phyloP scores from a whole-genome alignment of 2,329 filamentous ascomycete species.

The Elsinoe perseae region DNA sequence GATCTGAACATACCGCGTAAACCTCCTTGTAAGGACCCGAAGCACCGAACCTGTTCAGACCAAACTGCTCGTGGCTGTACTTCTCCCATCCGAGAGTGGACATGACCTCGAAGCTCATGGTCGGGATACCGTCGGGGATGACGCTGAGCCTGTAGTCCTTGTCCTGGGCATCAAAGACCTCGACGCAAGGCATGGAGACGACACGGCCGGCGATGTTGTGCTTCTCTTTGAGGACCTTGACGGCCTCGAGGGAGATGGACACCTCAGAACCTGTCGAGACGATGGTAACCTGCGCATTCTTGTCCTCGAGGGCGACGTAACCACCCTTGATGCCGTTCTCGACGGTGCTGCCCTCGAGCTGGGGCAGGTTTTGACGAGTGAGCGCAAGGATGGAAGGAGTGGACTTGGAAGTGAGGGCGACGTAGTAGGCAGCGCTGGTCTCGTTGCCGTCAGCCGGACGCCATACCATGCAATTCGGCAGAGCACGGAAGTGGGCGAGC shows the following conservation, averaged over 20 bases:
- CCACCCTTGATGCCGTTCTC: constrained; percentile 89
- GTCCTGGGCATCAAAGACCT: constrained; percentile 87
- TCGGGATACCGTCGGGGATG: constrained; percentile 87
- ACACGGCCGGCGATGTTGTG: constrained; percentile 81
- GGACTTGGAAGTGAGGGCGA: constrained; percentile 79
- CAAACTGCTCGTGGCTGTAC: constrained; percentile 99
- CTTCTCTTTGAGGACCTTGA: constrained; percentile 83
- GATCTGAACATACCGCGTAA: constrained; percentile 58
- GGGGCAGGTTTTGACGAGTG: constrained; percentile 95
- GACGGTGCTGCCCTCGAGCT: constrained; percentile 89
- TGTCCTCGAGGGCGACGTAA: constrained; percentile 78
- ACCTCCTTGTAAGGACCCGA: constrained; percentile 96
- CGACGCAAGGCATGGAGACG: constrained; percentile 92
- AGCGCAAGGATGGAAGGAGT: constrained; percentile 91
- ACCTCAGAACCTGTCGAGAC: constrained; percentile 96
- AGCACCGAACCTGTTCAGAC: constrained; percentile 97
- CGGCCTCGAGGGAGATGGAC: constrained; percentile 82
- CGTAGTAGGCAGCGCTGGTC: constrained; percentile 95
- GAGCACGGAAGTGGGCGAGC: constrained; percentile 92
- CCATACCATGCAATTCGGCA: constrained; percentile 99
- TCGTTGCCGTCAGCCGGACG: constrained; percentile 97
- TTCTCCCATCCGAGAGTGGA: constrained; percentile 97
- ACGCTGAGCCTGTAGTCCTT: constrained; percentile 94
- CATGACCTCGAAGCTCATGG: constrained; percentile 93
- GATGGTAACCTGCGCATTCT: constrained; percentile 78